These are phyloP conservation scores for Basidiobolus heterosporus DNA, from an alignment of 371 early-diverging fungal species.

Conservation along the genomic window DNA sequence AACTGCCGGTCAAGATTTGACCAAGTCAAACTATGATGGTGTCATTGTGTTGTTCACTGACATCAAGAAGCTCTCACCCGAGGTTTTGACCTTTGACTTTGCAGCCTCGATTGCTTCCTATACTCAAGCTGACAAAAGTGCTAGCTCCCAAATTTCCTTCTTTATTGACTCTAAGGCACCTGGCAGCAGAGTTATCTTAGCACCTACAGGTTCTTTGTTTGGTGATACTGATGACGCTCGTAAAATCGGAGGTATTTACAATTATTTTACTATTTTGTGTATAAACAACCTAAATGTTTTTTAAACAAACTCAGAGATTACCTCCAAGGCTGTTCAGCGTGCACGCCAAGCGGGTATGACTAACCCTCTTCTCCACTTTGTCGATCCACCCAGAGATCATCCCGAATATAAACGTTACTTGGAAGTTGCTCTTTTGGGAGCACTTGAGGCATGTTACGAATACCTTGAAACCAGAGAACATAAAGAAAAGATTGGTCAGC, in stretches of 20 bases:
- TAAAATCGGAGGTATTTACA: conserved; percentile 30
- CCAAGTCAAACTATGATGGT: too few relatives aligned
- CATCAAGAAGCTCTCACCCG: too few relatives aligned
- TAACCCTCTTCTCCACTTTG: conserved; percentile 38
- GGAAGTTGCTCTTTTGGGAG: conserved; percentile 55
- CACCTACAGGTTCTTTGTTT: conserved; percentile 48
- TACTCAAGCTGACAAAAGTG: conserved; percentile 11
- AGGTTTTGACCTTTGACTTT: background rate
- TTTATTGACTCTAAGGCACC: conserved; percentile 19
- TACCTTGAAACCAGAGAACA: conserved; percentile 72
- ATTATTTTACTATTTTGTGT: background rate
- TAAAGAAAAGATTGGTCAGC: conserved; percentile 17
- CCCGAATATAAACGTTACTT: conserved; percentile 44
- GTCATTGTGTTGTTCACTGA: too few relatives aligned
- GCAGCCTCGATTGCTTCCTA: conserved; percentile 4
- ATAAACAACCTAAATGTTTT: background rate
- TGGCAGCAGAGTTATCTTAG: conserved; percentile 42
- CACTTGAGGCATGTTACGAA: conserved; percentile 51
- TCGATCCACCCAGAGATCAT: conserved; percentile 23
- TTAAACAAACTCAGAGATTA: conserved; percentile 22
- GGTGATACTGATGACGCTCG: conserved; percentile 74
- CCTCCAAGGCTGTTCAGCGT: conserved; percentile 40
- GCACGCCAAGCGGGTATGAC: conserved; percentile 44
- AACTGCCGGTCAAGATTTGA: too few relatives aligned
- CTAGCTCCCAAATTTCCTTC: conserved; percentile 10